Conservation (phyloP, 495 filamentous ascomycete genomes). For the Parathielavia hyrcaniae region DNA sequence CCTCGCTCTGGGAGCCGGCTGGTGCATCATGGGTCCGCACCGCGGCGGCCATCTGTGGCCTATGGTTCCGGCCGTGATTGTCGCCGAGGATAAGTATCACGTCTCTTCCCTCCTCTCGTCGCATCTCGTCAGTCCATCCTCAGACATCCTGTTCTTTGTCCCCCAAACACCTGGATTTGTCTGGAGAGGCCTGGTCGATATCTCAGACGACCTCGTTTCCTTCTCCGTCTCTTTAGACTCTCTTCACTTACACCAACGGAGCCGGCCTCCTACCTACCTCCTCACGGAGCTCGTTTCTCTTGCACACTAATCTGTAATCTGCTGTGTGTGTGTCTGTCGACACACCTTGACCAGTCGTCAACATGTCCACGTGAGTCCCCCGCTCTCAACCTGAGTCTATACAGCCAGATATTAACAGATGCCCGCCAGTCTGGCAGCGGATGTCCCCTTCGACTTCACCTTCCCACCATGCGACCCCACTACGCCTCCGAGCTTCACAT, state of each 20-base stretch:
- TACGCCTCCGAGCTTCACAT: conserved; percentile 48
- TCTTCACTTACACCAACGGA: conserved; percentile 29
- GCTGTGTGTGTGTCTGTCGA: conserved; percentile 31
- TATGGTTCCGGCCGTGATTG: conserved; percentile 29
- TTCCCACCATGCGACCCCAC: conserved; percentile 44
- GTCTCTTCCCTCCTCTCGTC: conserved; percentile 33
- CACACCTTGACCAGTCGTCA: conserved; percentile 32
- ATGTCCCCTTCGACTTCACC: conserved; percentile 49
- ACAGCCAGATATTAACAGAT: conserved; percentile 24
- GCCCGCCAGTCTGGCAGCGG: conserved; percentile 42
- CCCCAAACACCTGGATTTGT: conserved; percentile 24
- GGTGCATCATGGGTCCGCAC: conserved; percentile 32
- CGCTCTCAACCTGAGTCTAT: not conserved
- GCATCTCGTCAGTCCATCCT: conserved; percentile 25
- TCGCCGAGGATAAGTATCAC: conserved; percentile 34
- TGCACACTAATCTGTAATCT: conserved; percentile 37
- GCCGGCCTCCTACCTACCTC: conserved; percentile 37
- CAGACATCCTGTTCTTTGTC: conserved; percentile 27
- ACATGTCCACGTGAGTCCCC: conserved; percentile 48
- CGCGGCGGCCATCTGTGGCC: conserved; percentile 35
- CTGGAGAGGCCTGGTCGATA: conserved; percentile 26
- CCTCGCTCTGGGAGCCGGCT: conserved; percentile 21
- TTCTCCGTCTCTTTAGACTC: conserved; percentile 22
- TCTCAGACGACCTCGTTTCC: conserved; percentile 17
- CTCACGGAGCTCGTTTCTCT: conserved; percentile 9